phyloP scores from a whole-genome alignment of 805 yeast genomes.

The Schwanniomyces polymorphus region DNA sequence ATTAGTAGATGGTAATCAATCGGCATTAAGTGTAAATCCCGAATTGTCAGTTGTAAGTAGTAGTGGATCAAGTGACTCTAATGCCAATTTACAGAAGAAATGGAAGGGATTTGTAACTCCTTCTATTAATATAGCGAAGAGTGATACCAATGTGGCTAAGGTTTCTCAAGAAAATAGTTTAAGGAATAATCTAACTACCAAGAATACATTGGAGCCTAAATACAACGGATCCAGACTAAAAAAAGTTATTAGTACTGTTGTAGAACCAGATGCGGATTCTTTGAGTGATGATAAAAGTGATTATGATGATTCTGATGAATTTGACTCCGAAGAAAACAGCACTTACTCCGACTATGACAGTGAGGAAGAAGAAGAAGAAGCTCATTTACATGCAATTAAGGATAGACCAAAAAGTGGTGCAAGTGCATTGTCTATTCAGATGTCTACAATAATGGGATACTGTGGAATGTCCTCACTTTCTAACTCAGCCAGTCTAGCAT shows the following conservation, averaged over 20 bases:
- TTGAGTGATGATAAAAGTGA: constrained; percentile 10
- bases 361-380: constrained; percentile 18
- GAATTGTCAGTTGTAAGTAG: neutral
- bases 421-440: constrained; percentile 18
- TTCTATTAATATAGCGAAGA: neutral
- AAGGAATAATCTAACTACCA: neutral
- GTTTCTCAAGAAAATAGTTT: neutral
- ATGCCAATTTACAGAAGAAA: neutral
- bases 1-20: neutral
- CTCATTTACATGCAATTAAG: constrained; percentile 27
- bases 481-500: constrained; percentile 13
- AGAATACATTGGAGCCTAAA: neutral
- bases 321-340: constrained; percentile 2
- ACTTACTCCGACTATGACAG: constrained; percentile 7
- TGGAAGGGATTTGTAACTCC: neutral
- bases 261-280: constrained; percentile 13
- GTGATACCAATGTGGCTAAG: neutral
- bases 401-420: constrained; percentile 11
- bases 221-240: neutral
- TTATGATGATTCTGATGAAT: constrained; percentile 7
- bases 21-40: neutral
- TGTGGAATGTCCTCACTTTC: constrained; percentile 26
- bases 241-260: constrained; percentile 27
- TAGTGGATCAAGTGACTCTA: neutral
- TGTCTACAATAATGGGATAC: constrained; percentile 32